Conservation (phyloP, 139 green algal species). For the Chlamydomonas sphaeroides region DNA sequence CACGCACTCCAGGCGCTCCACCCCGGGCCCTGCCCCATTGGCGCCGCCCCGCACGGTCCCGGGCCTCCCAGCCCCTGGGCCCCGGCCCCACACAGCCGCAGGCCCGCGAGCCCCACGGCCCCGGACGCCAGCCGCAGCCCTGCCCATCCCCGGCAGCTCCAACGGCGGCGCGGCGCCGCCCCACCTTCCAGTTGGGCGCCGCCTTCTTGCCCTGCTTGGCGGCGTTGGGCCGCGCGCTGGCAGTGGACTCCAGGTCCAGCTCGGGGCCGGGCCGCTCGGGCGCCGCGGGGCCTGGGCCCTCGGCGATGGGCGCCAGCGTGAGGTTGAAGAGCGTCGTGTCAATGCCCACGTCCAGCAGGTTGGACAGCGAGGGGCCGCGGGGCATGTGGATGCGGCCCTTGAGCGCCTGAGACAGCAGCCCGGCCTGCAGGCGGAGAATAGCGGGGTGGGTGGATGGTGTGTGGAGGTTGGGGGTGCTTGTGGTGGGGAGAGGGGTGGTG, state of each 20-base stretch:
- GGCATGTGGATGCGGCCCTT: slow-evolving; percentile 25
- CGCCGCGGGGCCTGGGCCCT: not conserved
- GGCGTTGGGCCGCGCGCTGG: too few species aligned
- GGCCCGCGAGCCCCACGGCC: too few species aligned
- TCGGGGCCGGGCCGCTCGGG: too few species aligned
- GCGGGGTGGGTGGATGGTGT: not conserved
- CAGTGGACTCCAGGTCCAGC: too few species aligned
- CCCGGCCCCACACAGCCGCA: too few species aligned
- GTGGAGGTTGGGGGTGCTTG: not conserved
- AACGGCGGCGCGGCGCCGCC: too few species aligned
- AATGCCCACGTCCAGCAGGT: slow-evolving; percentile 76
- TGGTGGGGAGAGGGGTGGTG: not conserved
- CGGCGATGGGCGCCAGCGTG: slow-evolving; percentile 2
- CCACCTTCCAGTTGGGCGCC: slow-evolving; percentile 31
- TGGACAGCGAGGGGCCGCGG: slow-evolving; percentile 77
- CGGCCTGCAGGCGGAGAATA: not conserved
- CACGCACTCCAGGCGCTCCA: too few species aligned
- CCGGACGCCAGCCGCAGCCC: too few species aligned
- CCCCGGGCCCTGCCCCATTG: too few species aligned
- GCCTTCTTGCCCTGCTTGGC: slow-evolving; percentile 20
- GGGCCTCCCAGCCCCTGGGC: too few species aligned
- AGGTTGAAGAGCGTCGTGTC: not conserved
- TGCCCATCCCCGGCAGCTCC: too few species aligned
- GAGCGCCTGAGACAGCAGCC: slow-evolving; percentile 60
- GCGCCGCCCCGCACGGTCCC: too few species aligned